Base-by-base conservation (phyloP, 208 protist species). In the Crithidia thermophila region DNA sequence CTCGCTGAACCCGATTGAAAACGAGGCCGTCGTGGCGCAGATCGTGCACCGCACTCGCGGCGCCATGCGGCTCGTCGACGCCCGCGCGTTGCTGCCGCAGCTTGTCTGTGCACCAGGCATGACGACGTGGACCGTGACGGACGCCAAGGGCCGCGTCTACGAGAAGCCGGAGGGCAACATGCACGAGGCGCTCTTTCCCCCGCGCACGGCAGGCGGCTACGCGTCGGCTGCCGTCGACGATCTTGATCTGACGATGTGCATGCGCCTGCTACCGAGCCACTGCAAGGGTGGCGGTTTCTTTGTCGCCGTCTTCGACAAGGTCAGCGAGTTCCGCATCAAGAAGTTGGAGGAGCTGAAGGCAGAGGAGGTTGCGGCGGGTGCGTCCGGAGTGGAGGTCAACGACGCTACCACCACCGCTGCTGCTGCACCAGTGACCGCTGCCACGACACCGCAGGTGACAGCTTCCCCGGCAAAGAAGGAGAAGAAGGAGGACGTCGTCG, bases 241-340 rank as follows among this genome's bases (percentile, higher is more conserved):
- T 31, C 21, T 77, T 18, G 85, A 97, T 57, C 73, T 98, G 11
- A 60, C 90, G 36, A 70, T 81, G n/a, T 98, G 92, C 67, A 91
- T 98, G 83, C 88, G 98, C 25, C 67, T 99, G 10, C 84, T 98
- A 36, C 98, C 98, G 21, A 96, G 94, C 34, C 71, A 96, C 59
- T 95, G 97, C 75, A 90, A 98, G 52, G 98, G 94, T 49, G 98
- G 98, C 40, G 98, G 97, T 50, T 99, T 99, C 87, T 99, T 99
- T 73, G 90, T 99, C 20, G 96, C 98, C 9, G 94, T 98, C 28
- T 74, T 99, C 5, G 82, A 94, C 56, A 97, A 97, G 76, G 84
- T 91, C 1, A 77, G 43, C 16, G 82, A 91, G 61, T 95, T 84
- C 67, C 59, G 77, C 11, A 49, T 91, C 6, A 49, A 62, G 49